These are phyloP conservation scores for Schizopora paradoxa DNA, from an alignment of 1,284 basidiomycete species.

Conservation along the genomic window DNA sequence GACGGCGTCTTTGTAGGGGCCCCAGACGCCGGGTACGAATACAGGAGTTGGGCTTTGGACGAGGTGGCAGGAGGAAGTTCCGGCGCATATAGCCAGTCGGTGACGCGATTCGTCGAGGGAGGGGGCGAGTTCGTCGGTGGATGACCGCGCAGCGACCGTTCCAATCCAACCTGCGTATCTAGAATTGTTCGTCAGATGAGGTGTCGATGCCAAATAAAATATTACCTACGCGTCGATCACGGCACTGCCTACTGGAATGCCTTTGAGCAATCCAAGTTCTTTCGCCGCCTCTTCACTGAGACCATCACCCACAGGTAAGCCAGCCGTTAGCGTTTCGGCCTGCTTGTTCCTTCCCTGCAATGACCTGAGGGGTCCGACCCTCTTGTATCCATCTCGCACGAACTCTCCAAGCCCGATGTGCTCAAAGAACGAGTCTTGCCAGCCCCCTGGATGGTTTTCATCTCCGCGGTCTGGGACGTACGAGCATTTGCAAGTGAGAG, in stretches of 20 bases:
- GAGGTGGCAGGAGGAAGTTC: slow-evolving; percentile 91
- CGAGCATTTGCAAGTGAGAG: slow-evolving; percentile 94
- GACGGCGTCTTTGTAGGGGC: slow-evolving; percentile 88
- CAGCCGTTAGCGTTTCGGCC: slow-evolving; percentile 76
- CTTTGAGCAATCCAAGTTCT: slow-evolving; percentile 81
- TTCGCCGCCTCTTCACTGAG: slow-evolving; percentile 74
- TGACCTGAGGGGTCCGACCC: slow-evolving; percentile 67
- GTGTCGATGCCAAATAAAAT: slow-evolving; percentile 9
- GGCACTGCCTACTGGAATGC: slow-evolving; percentile 92
- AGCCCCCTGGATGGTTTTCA: slow-evolving; percentile 52
- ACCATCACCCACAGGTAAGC: slow-evolving; percentile 85
- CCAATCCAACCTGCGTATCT: slow-evolving; percentile 99
- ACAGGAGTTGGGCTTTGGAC: slow-evolving; percentile 73
- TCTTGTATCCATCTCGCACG: slow-evolving; percentile 62
- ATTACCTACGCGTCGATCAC: slow-evolving; percentile 85
- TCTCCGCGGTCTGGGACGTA: slow-evolving; percentile 73
- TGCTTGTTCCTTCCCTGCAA: slow-evolving; percentile 8
- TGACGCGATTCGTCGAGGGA: slow-evolving; percentile 71
- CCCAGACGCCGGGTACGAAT: slow-evolving; percentile 93
- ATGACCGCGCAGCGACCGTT: slow-evolving; percentile 77
- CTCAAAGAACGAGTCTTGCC: slow-evolving; percentile 85
- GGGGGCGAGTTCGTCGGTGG: slow-evolving; percentile 42
- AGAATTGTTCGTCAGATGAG: slow-evolving; percentile 7
- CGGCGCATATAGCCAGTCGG: slow-evolving; percentile 89
- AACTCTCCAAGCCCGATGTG: slow-evolving; percentile 77